Evolutionary conservation across 495 filamentous ascomycete genomes (phyloP).

Genomic region (Saxophila tyrrhenica): DNA sequence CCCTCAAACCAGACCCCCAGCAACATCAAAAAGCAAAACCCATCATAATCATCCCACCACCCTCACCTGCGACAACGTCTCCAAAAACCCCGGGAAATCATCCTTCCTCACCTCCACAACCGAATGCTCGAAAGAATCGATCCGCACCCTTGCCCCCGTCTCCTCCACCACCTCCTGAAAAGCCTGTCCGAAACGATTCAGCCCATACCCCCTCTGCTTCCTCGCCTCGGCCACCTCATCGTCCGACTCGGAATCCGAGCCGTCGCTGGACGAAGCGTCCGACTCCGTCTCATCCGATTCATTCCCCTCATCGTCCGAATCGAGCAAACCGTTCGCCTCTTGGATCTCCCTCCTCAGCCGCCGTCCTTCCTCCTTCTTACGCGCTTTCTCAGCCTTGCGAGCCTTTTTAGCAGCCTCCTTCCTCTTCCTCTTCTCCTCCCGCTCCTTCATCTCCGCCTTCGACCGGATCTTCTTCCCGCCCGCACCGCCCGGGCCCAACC

Average conservation of each 20-base stretch:
- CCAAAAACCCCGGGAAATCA: constrained; percentile 82
- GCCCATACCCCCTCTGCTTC: constrained; percentile 51
- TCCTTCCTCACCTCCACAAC: constrained; percentile 96
- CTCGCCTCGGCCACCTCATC: constrained; percentile 49
- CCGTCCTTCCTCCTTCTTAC: constrained; percentile 27
- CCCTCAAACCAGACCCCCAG: neutral
- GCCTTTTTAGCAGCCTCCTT: constrained; percentile 40
- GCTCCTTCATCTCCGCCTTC: constrained; percentile 49
- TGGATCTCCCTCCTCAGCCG: constrained; percentile 19
- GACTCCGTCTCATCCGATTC: constrained; percentile 38
- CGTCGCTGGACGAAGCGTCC: constrained; percentile 31
- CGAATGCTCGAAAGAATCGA: constrained; percentile 94
- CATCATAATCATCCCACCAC: constrained; percentile 51
- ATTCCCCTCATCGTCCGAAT: constrained; percentile 41
- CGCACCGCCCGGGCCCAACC: constrained; percentile 64
- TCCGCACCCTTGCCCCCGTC: constrained; percentile 78
- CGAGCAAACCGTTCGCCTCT: constrained; percentile 23
- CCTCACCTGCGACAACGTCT: constrained; percentile 80
- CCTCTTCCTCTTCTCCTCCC: constrained; percentile 46
- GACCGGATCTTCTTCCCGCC: constrained; percentile 46
- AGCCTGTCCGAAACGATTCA: constrained; percentile 84
- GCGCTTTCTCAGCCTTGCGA: constrained; percentile 48
- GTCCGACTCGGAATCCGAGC: constrained; percentile 33
- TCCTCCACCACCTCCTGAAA: constrained; percentile 92
- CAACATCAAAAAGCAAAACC: neutral